Evolutionary conservation across 305 asterid genomes (phyloP).

Genomic region (Solanum hybrid): DNA sequence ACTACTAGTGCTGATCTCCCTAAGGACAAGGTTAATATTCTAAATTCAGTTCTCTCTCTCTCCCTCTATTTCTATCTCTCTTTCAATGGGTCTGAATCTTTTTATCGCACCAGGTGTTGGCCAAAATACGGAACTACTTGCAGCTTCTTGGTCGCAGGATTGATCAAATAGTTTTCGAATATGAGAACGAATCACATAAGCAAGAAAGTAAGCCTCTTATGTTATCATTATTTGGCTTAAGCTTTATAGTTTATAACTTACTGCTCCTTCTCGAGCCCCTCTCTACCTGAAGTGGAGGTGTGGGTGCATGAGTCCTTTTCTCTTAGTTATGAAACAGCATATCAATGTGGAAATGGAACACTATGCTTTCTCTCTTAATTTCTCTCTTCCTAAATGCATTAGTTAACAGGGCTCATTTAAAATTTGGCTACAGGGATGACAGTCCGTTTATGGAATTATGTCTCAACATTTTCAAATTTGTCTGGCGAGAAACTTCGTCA

Average conservation of each 20-base stretch:
- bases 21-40: conserved; percentile 61
- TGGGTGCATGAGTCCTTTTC: not conserved
- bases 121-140: conserved; percentile 78
- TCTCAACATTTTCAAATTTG: conserved; percentile 79
- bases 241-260: not conserved
- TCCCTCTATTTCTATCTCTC: not conserved
- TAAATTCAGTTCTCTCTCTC: not conserved
- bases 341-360: not conserved
- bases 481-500: conserved; percentile 80
- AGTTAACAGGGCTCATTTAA: not conserved
- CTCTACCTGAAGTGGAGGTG: not conserved
- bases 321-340: not conserved
- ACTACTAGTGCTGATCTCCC: conserved; percentile 87
- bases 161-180: conserved; percentile 74
- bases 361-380: not conserved
- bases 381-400: not conserved
- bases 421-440: conserved; percentile 58
- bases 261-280: not conserved
- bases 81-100: not conserved
- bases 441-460: conserved; percentile 90
- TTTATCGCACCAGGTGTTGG: conserved; percentile 53
- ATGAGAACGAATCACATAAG: conserved; percentile 63
- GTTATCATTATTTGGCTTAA: not conserved
- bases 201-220: conserved; percentile 66
- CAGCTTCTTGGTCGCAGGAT: conserved; percentile 94